These are phyloP conservation scores for Trametes polyzona DNA, from an alignment of 1,284 basidiomycete genomes.

Conservation along the genomic window DNA sequence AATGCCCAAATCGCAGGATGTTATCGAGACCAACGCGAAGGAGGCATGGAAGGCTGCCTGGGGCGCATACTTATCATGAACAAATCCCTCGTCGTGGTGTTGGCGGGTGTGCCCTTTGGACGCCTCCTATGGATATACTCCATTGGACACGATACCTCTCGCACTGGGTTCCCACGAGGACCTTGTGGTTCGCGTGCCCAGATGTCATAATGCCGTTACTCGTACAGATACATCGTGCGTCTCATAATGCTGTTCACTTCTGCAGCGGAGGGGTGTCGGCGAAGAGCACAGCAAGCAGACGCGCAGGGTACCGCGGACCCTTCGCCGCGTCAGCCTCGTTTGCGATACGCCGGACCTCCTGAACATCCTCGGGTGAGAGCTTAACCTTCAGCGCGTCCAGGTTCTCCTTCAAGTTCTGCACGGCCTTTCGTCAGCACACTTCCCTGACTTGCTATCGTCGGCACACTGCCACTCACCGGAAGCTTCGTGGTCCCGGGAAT, in stretches of 20 bases:
- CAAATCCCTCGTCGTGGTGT: no score
- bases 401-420: constrained; percentile 51
- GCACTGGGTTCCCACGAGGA: no score
- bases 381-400: constrained; percentile 36
- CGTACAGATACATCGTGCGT: no score
- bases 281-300: constrained; percentile 16
- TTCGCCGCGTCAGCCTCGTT: constrained; percentile 32
- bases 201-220: no score
- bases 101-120: no score
- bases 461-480: constrained; percentile 10
- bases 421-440: constrained; percentile 31
- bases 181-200: no score
- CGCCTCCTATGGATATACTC: neutral
- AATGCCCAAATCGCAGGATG: constrained; percentile 44
- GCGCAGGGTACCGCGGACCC: constrained; percentile 27
- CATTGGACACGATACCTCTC: no score
- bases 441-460: no score
- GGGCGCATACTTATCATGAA: constrained; percentile 7
- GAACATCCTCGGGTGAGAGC: constrained; percentile 39
- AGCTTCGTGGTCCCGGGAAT: constrained; percentile 40
- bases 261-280: constrained; percentile 27
- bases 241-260: neutral
- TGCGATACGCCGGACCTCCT: constrained; percentile 37
- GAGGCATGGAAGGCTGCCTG: constrained; percentile 44
- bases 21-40: constrained; percentile 57